Evolutionary conservation across 257 asterid genomes (phyloP), one percentile per base, ranked within the genome.

Genomic region (Salvia hispanica): DNA sequence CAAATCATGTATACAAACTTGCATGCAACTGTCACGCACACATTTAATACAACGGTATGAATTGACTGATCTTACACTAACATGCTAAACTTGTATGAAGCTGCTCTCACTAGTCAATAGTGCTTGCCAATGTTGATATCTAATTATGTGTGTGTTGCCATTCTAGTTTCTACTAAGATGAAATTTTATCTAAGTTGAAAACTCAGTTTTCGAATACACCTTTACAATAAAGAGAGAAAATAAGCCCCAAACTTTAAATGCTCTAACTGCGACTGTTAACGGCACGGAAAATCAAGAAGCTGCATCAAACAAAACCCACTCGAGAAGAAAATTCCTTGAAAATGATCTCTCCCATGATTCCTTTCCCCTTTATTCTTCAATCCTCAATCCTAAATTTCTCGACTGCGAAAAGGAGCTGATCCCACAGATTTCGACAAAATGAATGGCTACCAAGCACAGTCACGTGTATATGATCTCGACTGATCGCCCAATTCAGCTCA

Each of bases 371-470:
- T 67, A 50, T n/a, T 34, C 60, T 31, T 1, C 66, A 36, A 62
- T 42, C 65, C 46, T 48, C 37, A 67, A 7, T 57, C 61, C 67
- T 12, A 10, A 6, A 7, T 66, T 33, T 46, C 28, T 31, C 12
- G 40, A 15, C 62, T 57, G 21, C 2, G 28, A n/a, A 44, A 57
- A 6, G 7, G 37, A 31, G 50, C 11, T 28, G 3, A 42, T 9
- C n/a, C 8, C 59, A 9, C 45, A 18, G 13, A 25, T 33, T 59
- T 53, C 14, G 52, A 15, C 45, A 25, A 55, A 54, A n/a, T 16
- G 25, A 58, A 72, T 69, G 75, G 56, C 64, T 80, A 36, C 74
- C 80, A 73, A 75, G 73, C 78, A 74, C 67, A 66, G 53, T 73
- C 31, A 25, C 59, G 14, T 70, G 42, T 68, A 11, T 47, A 71